Conservation (phyloP, 1,284 basidiomycete genomes). For the Sporisorium exsertum region DNA sequence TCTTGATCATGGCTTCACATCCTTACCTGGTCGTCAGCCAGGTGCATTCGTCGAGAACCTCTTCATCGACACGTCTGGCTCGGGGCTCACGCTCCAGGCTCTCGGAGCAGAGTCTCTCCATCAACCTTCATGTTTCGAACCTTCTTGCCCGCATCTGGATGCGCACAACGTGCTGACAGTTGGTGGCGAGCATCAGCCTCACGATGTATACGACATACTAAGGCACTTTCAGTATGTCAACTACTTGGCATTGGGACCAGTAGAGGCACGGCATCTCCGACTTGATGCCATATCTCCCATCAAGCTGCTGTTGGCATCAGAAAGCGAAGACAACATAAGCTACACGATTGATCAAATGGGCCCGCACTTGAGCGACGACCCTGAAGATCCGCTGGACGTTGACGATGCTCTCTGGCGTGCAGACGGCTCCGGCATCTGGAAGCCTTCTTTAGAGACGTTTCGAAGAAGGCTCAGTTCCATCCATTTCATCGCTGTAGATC, state of each 20-base stretch:
- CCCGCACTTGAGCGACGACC: neutral
- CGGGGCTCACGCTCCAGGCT: neutral
- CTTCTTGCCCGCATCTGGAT: neutral
- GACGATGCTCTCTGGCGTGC: slow-evolving; percentile 10
- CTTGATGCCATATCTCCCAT: neutral
- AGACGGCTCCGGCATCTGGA: slow-evolving; percentile 7
- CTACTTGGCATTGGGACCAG: slow-evolving; percentile 22
- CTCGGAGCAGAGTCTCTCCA: neutral
- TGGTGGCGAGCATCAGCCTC: neutral
- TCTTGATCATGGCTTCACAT: slow-evolving; percentile 1
- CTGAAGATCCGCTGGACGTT: neutral
- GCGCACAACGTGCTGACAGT: neutral
- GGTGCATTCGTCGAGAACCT: slow-evolving; percentile 35
- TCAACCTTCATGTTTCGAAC: neutral
- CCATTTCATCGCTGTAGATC: slow-evolving; percentile 26
- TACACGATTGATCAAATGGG: neutral
- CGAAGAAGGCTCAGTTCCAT: slow-evolving; percentile 12
- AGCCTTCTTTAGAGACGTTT: slow-evolving; percentile 3
- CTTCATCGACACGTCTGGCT: slow-evolving; percentile 37
- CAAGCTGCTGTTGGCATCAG: slow-evolving; percentile 11
- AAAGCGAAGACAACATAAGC: neutral
- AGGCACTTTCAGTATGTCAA: slow-evolving; percentile 26
- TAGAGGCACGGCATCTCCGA: slow-evolving; percentile 1
- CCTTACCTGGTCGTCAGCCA: slow-evolving; percentile 18
- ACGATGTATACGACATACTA: slow-evolving; percentile 12